These are phyloP conservation scores for Tolypocladium ovalisporum DNA, from an alignment of 2,329 filamentous ascomycete species.

Conservation along the genomic window DNA sequence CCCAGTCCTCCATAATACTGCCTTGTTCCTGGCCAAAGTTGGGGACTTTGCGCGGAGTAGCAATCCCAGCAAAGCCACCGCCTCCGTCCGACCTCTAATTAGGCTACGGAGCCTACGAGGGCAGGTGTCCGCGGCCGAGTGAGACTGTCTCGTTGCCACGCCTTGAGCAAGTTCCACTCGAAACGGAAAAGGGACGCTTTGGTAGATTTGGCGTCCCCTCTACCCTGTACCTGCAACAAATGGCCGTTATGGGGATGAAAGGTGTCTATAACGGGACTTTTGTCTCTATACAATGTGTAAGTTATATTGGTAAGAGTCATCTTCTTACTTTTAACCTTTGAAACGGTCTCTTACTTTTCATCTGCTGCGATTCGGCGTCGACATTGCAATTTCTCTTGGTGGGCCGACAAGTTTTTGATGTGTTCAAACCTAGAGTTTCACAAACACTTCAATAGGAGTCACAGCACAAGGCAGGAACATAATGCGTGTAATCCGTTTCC, in stretches of 20 bases:
- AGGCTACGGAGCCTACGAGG: no score
- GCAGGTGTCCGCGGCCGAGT: not conserved
- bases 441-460: no score
- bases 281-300: no score
- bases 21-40: not conserved
- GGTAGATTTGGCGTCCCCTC: no score
- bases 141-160: not conserved
- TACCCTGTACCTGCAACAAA: no score
- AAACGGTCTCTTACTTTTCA: rapidly evolving
- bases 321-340: no score
- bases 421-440: no score
- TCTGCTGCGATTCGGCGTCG: not conserved
- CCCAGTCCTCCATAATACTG: not conserved
- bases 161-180: no score
- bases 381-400: not conserved
- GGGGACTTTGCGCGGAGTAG: not conserved
- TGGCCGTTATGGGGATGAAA: no score
- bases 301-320: rapidly evolving
- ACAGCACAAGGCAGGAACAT: not conserved
- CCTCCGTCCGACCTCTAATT: no score
- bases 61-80: not conserved
- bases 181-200: no score
- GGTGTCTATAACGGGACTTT: no score
- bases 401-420: not conserved
- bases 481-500: not conserved